Base-by-base conservation (phyloP, 2,329 filamentous ascomycete species). In the Colletotrichum coccodes region DNA sequence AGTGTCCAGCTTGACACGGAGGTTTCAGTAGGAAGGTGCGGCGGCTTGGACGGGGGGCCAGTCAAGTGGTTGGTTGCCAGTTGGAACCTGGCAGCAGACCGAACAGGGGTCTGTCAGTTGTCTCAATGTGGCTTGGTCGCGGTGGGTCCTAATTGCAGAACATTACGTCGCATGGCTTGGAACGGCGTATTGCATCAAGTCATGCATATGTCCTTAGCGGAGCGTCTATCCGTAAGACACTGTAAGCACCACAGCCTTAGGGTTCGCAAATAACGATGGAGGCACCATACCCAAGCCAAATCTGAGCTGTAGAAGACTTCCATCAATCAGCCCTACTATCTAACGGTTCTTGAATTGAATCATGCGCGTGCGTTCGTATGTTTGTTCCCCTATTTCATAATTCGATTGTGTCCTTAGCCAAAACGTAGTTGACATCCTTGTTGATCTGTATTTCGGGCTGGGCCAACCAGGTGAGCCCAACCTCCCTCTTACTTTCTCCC, bases 1-100 rank as follows among this genome's bases (percentile, higher is more conserved):
- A 70, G 67, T 71, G 71, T 64, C 64, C 64, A 71, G 70, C 70
- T 71, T 71, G 70, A 70, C 62, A 70, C 67, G 67, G 57, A 62
- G 67, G 67, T 70, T 68, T 70, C 66, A 69, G 67, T 49, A 63
- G 57, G 67, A 70, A 68, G 53, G 63, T 68, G 57, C 63, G 64
- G 63, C 67, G 63, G 57, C 52, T 70, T 68, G 67, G 38, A 70
- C 50, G 63, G 62, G 67, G 54, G 42, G 42, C 40, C 50, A 61
- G 53, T 63, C 53, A 26, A 58, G 52, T 68, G 64, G 52, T 68
- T 63, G 64, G 46, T 57, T 58, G 34, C 60, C 60, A 68, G 65
- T 68, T 69, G 61, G 66, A 69, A 60, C 61, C 61, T 69, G 66
- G 66, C 66, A 66, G 54, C n/a, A 66, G 62, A 26, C 12, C 36